These are phyloP conservation scores for Fusarium brevicatenulatum DNA, from an alignment of 2,329 filamentous ascomycete genomes.

Conservation along the genomic window DNA sequence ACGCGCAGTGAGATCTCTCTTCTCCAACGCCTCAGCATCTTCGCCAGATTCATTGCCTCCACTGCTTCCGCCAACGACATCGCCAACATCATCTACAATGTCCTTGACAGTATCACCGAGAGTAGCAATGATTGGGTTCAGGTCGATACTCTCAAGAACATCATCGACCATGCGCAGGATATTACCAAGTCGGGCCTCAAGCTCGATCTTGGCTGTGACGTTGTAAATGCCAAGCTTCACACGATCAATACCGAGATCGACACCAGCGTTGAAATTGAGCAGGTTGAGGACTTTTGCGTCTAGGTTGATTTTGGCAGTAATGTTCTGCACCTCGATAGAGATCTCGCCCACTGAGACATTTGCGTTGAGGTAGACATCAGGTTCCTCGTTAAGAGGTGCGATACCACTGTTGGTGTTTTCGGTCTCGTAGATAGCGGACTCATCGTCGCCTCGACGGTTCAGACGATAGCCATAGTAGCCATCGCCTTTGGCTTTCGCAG, in stretches of 20 bases:
- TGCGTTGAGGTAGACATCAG: constrained; percentile 23
- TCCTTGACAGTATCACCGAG: constrained; percentile 15
- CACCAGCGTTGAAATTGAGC: constrained; percentile 26
- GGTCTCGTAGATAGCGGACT: constrained; percentile 24
- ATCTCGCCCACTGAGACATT: constrained; percentile 22
- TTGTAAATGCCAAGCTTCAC: constrained; percentile 29
- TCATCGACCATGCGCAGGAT: constrained; percentile 26
- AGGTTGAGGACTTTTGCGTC: constrained; percentile 26
- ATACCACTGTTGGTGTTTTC: constrained; percentile 25
- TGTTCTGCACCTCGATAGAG: constrained; percentile 21
- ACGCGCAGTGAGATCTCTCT: constrained; percentile 20
- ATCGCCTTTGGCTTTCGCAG: constrained; percentile 17
- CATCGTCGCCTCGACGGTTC: constrained; percentile 19
- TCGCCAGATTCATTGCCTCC: background rate
- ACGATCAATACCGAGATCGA: constrained; percentile 24
- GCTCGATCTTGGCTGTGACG: constrained; percentile 26
- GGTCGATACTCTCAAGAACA: constrained; percentile 23
- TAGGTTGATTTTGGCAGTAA: constrained; percentile 26
- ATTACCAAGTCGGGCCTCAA: constrained; percentile 21
- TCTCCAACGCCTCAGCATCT: background rate
- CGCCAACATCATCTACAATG: constrained; percentile 5
- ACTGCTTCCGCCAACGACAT: constrained; percentile 1
- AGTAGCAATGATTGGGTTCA: constrained; percentile 21
- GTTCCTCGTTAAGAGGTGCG: constrained; percentile 14
- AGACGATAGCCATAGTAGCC: constrained; percentile 25